phyloP scores from a whole-genome alignment of 306 rosid species.

The Sicyos edulis region DNA sequence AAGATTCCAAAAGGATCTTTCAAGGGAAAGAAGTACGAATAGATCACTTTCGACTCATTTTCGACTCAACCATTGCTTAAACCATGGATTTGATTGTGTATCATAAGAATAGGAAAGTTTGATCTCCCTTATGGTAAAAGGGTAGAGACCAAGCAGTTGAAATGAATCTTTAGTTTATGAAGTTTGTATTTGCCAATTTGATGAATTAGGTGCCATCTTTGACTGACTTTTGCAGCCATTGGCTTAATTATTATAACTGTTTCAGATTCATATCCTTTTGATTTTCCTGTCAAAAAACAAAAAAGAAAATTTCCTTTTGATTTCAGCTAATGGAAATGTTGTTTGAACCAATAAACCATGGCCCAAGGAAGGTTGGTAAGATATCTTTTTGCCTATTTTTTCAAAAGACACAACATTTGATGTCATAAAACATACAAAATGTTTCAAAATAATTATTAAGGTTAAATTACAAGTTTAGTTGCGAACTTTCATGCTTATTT shows the following conservation, averaged over 20 bases:
- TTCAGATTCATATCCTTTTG: background rate
- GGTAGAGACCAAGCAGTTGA: background rate
- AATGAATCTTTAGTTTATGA: background rate
- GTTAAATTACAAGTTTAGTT: too few relatives aligned
- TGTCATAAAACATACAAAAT: too few relatives aligned
- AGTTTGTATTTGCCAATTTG: slow-evolving; percentile 1
- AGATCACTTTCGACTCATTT: slow-evolving; percentile 23
- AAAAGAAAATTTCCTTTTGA: too few relatives aligned
- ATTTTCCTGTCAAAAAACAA: too few relatives aligned
- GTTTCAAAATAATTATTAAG: too few relatives aligned
- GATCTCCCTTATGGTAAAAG: background rate
- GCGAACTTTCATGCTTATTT: too few relatives aligned
- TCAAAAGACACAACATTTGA: background rate
- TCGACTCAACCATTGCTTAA: background rate
- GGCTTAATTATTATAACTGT: background rate
- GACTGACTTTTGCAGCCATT: background rate
- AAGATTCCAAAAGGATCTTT: slow-evolving; percentile 62
- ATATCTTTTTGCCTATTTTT: background rate
- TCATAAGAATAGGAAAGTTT: background rate
- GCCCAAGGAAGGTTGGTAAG: background rate
- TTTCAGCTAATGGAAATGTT: background rate
- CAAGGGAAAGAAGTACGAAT: slow-evolving; percentile 54
- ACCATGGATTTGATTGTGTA: slow-evolving; percentile 15
- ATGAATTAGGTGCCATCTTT: background rate
- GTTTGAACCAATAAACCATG: background rate